Conservation (phyloP, 2,329 filamentous ascomycete genomes). For the Pseudogymnoascus sp. region DNA sequence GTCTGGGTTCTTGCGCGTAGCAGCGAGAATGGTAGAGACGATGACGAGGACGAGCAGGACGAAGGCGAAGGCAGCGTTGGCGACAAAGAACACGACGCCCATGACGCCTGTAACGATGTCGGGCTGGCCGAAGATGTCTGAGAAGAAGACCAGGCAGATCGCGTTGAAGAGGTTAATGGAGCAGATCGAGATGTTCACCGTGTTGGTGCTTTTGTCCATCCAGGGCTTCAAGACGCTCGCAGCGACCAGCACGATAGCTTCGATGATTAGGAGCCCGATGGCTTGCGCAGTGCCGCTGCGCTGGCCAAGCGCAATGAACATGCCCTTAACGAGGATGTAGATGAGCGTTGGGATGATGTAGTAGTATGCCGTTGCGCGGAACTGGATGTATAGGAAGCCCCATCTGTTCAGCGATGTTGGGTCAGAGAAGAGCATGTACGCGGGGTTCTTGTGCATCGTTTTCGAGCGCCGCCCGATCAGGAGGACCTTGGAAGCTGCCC, state of each 20-base stretch:
- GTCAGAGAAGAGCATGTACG: slow-evolving; percentile 94
- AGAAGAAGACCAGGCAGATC: slow-evolving; percentile 84
- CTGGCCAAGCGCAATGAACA: slow-evolving; percentile 82
- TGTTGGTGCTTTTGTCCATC: slow-evolving; percentile 99
- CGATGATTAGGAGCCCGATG: slow-evolving; percentile 73
- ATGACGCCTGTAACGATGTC: slow-evolving; percentile 78
- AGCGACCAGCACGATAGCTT: slow-evolving; percentile 67
- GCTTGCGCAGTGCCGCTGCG: slow-evolving; percentile 64
- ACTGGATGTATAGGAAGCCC: slow-evolving; percentile 97
- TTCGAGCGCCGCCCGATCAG: slow-evolving; percentile 82
- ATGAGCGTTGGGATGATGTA: slow-evolving; percentile 74
- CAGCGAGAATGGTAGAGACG: slow-evolving; percentile 66
- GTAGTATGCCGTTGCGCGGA: slow-evolving; percentile 92
- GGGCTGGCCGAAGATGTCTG: slow-evolving; percentile 76
- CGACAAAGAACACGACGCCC: slow-evolving; percentile 80
- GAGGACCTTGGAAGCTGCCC: slow-evolving; percentile 87
- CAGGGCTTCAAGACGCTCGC: slow-evolving; percentile 81
- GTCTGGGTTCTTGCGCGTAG: slow-evolving; percentile 89
- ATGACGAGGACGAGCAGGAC: slow-evolving; percentile 78
- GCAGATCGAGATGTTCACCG: slow-evolving; percentile 89
- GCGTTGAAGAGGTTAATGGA: slow-evolving; percentile 85
- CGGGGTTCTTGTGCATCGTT: slow-evolving; percentile 87
- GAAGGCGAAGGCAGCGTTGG: slow-evolving; percentile 76
- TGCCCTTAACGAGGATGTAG: slow-evolving; percentile 78
- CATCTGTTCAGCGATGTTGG: slow-evolving; percentile 93